These are phyloP conservation scores for Psilocybe sp. DNA, from an alignment of 768 basidiomycete species.

Conservation along the genomic window DNA sequence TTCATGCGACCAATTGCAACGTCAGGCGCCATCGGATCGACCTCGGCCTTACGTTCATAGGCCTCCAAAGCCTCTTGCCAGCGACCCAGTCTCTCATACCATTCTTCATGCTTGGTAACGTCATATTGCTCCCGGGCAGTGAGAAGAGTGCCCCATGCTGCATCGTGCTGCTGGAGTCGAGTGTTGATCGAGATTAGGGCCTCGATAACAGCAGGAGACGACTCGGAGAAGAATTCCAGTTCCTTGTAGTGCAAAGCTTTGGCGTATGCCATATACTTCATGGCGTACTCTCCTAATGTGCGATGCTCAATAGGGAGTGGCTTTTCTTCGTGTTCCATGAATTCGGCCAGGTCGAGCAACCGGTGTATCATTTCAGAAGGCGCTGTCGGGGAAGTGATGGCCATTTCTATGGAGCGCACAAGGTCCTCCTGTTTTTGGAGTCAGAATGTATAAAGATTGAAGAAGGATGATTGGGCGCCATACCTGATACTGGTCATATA, in stretches of 20 bases:
- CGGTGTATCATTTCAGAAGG: constrained; percentile 90
- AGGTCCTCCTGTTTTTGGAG: constrained; percentile 76
- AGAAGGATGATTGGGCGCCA: constrained; percentile 8
- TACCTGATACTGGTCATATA: constrained; percentile 97
- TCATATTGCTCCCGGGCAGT: constrained; percentile 90
- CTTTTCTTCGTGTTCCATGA: constrained; percentile 99
- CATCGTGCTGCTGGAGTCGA: constrained; percentile 93
- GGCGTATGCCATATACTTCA: constrained; percentile 91
- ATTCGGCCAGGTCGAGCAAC: constrained; percentile 91
- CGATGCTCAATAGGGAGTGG: constrained; percentile 90
- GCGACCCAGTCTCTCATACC: constrained; percentile 94
- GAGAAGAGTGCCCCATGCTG: constrained; percentile 93
- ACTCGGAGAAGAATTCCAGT: constrained; percentile 91
- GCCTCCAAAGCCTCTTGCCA: constrained; percentile 93
- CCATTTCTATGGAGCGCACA: constrained; percentile 83
- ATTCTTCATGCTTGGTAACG: constrained; percentile 91
- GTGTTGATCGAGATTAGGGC: constrained; percentile 96
- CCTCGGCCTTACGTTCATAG: constrained; percentile 75
- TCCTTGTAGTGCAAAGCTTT: constrained; percentile 99
- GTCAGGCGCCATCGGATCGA: constrained; percentile 75
- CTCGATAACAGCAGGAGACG: constrained; percentile 88
- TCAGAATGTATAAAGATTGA: constrained; percentile 7
- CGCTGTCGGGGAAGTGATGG: constrained; percentile 73
- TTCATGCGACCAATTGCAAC: constrained; percentile 90
- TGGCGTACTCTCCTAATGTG: constrained; percentile 90